These are phyloP conservation scores for Penicillium sp. DNA, from an alignment of 2,329 filamentous ascomycete genomes.

Conservation along the genomic window DNA sequence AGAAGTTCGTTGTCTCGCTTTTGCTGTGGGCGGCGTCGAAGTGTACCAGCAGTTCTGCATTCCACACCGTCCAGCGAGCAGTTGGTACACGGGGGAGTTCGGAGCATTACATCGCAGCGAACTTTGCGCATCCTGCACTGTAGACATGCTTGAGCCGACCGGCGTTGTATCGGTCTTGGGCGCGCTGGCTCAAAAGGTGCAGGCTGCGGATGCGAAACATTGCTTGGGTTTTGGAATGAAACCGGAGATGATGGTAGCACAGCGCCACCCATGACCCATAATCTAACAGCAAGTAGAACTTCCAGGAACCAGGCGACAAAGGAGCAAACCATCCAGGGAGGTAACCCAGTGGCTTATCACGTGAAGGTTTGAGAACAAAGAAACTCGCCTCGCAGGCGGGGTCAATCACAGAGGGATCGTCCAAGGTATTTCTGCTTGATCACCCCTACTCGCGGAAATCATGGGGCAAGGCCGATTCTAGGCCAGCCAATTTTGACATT, in stretches of 20 bases:
- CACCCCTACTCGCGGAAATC: too few relatives aligned
- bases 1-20: neutral
- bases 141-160: neutral
- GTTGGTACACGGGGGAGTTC: neutral
- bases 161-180: neutral
- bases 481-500: too few relatives aligned
- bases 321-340: neutral
- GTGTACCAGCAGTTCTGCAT: neutral
- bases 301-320: neutral
- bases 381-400: neutral
- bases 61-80: neutral
- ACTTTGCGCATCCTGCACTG: conserved; percentile 4
- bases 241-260: neutral
- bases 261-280: neutral
- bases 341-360: neutral
- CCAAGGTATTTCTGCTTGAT: neutral
- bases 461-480: too few relatives aligned
- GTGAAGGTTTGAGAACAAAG: neutral
- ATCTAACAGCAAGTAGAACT: neutral
- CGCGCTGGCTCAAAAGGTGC: neutral
- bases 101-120: neutral
- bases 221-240: neutral
- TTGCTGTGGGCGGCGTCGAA: neutral
- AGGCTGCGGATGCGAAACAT: neutral
- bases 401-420: neutral